Percentiles rank a stretch among this genome's conserved stretches.
Conservation (phyloP, 306 rosid genomes). For the Arachis hypogaea region DNA sequence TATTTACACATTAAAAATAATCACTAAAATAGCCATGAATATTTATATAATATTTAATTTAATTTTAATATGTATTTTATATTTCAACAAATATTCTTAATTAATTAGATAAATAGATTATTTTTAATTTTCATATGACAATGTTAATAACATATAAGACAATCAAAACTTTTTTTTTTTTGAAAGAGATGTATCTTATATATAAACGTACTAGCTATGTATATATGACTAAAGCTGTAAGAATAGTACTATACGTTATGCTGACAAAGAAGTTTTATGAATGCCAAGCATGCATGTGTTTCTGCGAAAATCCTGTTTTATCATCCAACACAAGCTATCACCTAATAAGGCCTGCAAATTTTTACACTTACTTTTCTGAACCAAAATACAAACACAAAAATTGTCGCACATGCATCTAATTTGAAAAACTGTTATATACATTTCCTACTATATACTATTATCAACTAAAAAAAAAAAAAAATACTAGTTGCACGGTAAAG, state of each 20-base stretch:
- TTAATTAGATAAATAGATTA: too few relatives aligned
- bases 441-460: background rate
- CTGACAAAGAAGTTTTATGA: conserved; percentile 33
- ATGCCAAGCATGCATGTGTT: conserved; percentile 20
- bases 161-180: background rate
- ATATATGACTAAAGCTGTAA: conserved; percentile 28
- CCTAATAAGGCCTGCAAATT: conserved; percentile 1
- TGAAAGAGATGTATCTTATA: conserved; percentile 8
- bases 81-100: too few relatives aligned
- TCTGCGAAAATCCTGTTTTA: conserved; percentile 2
- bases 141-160: too few relatives aligned
- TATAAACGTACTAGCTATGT: background rate
- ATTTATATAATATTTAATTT: too few relatives aligned
- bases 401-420: background rate
- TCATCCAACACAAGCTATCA: background rate
- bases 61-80: too few relatives aligned
- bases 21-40: too few relatives aligned
- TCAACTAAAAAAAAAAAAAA: too few relatives aligned
- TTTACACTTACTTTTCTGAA: conserved; percentile 12
- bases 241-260: conserved; percentile 12
- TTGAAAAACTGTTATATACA: background rate
- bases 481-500: too few relatives aligned
- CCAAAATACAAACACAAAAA: background rate
- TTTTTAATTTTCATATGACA: too few relatives aligned
- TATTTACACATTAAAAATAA: too few relatives aligned